These are phyloP conservation scores for Russula dissimulans DNA, from an alignment of 768 basidiomycete species.

Conservation along the genomic window DNA sequence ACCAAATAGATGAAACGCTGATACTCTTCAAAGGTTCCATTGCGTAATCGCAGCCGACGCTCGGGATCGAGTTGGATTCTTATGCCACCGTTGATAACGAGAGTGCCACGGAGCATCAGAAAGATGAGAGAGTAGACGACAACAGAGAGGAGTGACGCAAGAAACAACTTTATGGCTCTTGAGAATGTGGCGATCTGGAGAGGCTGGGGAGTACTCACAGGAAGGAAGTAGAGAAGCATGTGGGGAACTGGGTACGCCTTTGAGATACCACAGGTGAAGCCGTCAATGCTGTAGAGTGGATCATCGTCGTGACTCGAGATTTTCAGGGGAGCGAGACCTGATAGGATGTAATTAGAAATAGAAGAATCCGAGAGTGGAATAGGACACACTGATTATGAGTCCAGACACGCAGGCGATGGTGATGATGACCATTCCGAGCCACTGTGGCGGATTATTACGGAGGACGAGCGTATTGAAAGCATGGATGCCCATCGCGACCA, in stretches of 20 bases:
- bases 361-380: not conserved
- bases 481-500: conserved; percentile 53
- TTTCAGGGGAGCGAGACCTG: conserved; percentile 21
- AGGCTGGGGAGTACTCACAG: conserved; percentile 34
- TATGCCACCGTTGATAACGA: conserved; percentile 42
- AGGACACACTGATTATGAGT: conserved; percentile 38
- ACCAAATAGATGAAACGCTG: conserved; percentile 53
- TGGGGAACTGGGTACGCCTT: conserved; percentile 32
- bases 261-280: conserved; percentile 45
- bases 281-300: conserved; percentile 43
- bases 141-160: conserved; percentile 46
- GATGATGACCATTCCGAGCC: conserved; percentile 37
- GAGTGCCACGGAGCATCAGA: conserved; percentile 49
- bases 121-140: conserved; percentile 54
- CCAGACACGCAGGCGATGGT: conserved; percentile 47
- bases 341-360: not conserved
- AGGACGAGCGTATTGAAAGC: conserved; percentile 60
- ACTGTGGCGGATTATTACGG: conserved; percentile 40
- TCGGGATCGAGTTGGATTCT: conserved; percentile 41
- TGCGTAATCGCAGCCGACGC: conserved; percentile 32
- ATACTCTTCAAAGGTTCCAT: conserved; percentile 36
- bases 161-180: conserved; percentile 38
- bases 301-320: conserved; percentile 32
- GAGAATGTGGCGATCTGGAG: not conserved
- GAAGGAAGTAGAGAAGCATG: conserved; percentile 51